These are phyloP conservation scores for Cinnamomum chago DNA, from an alignment of 164 flowering plant species.

Conservation along the genomic window DNA sequence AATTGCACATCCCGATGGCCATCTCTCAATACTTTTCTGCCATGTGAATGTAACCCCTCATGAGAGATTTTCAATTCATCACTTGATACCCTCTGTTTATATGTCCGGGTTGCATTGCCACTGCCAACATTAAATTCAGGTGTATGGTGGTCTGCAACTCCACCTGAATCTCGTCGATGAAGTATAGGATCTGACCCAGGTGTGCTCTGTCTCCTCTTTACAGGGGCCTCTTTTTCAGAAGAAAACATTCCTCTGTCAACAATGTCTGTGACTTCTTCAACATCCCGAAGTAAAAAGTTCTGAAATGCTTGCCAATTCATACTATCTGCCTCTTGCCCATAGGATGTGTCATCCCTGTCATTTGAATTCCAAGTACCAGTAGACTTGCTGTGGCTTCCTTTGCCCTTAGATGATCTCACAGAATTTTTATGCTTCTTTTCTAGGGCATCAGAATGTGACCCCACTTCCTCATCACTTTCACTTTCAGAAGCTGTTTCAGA, in stretches of 20 bases:
- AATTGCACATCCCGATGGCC: slow-evolving; percentile 32
- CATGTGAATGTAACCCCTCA: slow-evolving; percentile 24
- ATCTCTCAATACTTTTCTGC: slow-evolving; percentile 21
- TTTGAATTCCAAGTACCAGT: slow-evolving; percentile 19
- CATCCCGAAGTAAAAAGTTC: slow-evolving; percentile 58
- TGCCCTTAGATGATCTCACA: slow-evolving; percentile 34
- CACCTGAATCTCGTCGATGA: slow-evolving; percentile 21
- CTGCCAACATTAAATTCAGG: slow-evolving; percentile 30
- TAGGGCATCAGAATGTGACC: slow-evolving; percentile 11
- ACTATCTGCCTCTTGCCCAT: slow-evolving; percentile 41
- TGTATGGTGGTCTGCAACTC: slow-evolving; percentile 22
- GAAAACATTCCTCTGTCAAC: slow-evolving; percentile 45
- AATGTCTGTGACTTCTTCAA: slow-evolving; percentile 35
- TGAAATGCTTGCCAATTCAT: slow-evolving; percentile 96
- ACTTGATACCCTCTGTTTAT: slow-evolving; percentile 26
- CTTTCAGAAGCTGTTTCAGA: slow-evolving; percentile 48
- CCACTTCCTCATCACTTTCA: slow-evolving; percentile 43
- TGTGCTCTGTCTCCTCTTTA: slow-evolving; percentile 33
- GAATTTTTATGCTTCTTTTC: slow-evolving; percentile 29
- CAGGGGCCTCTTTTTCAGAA: slow-evolving; percentile 45
- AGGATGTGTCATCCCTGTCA: slow-evolving; percentile 25
- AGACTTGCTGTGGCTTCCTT: slow-evolving; percentile 24
- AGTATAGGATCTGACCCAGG: slow-evolving; percentile 47
- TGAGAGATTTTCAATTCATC: slow-evolving; percentile 39
- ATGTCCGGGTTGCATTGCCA: slow-evolving; percentile 29